Conservation (phyloP, 129 eudicot genomes). For the Lactuca sativa region DNA sequence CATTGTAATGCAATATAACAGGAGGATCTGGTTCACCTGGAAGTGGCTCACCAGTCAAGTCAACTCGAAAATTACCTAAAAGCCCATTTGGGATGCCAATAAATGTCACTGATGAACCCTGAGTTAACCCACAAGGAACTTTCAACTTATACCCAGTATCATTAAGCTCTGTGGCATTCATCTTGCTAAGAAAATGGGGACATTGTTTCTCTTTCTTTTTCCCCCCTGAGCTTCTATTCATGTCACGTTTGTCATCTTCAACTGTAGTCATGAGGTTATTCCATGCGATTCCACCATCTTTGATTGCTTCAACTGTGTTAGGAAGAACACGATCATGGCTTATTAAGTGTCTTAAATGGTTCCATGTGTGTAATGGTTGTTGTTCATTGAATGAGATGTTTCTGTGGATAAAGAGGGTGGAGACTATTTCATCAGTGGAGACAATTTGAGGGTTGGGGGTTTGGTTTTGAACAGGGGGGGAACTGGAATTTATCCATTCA, state of each 20-base stretch:
- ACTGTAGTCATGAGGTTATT: slow-evolving; percentile 73
- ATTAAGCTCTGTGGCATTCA: slow-evolving; percentile 65
- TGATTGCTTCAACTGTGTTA: slow-evolving; percentile 79
- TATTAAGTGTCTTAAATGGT: slow-evolving; percentile 56
- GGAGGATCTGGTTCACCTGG: slow-evolving; percentile 98
- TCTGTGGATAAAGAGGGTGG: slow-evolving; percentile 52
- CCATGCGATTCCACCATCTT: slow-evolving; percentile 85
- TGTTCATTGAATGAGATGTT: slow-evolving; percentile 56
- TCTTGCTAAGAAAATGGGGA: slow-evolving; percentile 83
- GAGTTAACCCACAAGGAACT: slow-evolving; percentile 94
- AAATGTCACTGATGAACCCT: slow-evolving; percentile 90
- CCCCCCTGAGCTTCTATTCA: slow-evolving; percentile 52
- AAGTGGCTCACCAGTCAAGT: slow-evolving; percentile 85
- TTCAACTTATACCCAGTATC: slow-evolving; percentile 60
- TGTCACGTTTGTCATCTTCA: slow-evolving; percentile 58
- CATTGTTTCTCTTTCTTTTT: slow-evolving; percentile 82
- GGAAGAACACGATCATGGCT: slow-evolving; percentile 71
- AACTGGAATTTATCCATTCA: slow-evolving; percentile 64
- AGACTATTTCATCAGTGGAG: slow-evolving; percentile 52
- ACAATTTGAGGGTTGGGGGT: slow-evolving; percentile 53
- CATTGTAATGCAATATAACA: slow-evolving; percentile 89
- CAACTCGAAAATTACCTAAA: slow-evolving; percentile 86
- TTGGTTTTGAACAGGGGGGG: slow-evolving; percentile 56
- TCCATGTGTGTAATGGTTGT: slow-evolving; percentile 75
- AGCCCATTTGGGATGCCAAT: slow-evolving; percentile 93